A percentile compares a stretch with the other conserved stretches of the same genome.
Conservation (phyloP, 257 asterid species). For the Solanum dulcamara region DNA sequence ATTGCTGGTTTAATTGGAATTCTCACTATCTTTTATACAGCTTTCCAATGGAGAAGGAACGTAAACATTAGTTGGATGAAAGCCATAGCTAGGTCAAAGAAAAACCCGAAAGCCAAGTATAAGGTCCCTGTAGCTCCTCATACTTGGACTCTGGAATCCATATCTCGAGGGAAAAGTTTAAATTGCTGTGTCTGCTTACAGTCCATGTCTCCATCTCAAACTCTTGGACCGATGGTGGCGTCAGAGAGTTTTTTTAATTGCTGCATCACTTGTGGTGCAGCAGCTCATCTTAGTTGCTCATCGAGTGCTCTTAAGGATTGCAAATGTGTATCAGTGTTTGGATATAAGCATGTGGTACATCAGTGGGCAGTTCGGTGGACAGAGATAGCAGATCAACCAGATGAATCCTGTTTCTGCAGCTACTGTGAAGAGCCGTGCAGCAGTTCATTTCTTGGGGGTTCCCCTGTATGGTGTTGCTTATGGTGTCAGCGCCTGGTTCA, state of each 20-base stretch:
- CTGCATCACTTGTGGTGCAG: constrained; percentile 82
- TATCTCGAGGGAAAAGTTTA: constrained; percentile 65
- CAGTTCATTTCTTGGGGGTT: constrained; percentile 81
- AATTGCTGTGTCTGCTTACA: constrained; percentile 87
- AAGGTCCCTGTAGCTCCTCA: constrained; percentile 67
- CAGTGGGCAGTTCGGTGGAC: constrained; percentile 98
- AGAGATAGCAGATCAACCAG: constrained; percentile 79
- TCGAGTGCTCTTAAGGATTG: constrained; percentile 81
- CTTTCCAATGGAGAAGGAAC: constrained; percentile 93
- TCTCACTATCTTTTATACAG: constrained; percentile 63
- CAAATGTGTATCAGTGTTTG: constrained; percentile 79
- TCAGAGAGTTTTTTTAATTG: constrained; percentile 66
- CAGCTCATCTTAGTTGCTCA: constrained; percentile 83
- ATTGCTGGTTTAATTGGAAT: constrained; percentile 72
- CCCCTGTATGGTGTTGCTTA: constrained; percentile 96
- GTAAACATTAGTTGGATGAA: constrained; percentile 82
- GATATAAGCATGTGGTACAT: constrained; percentile 59
- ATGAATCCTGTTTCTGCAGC: constrained; percentile 85
- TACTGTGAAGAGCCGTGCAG: constrained; percentile 80
- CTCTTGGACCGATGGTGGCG: constrained; percentile 54
- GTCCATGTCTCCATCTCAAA: constrained; percentile 71
- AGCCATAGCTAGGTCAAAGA: constrained; percentile 95
- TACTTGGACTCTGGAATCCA: constrained; percentile 73
- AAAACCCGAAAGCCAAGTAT: constrained; percentile 68
- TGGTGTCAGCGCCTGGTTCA: constrained; percentile 98